Evolutionary conservation across 2,329 filamentous ascomycete genomes (phyloP).

Genomic region (Fusarium nodosum): DNA sequence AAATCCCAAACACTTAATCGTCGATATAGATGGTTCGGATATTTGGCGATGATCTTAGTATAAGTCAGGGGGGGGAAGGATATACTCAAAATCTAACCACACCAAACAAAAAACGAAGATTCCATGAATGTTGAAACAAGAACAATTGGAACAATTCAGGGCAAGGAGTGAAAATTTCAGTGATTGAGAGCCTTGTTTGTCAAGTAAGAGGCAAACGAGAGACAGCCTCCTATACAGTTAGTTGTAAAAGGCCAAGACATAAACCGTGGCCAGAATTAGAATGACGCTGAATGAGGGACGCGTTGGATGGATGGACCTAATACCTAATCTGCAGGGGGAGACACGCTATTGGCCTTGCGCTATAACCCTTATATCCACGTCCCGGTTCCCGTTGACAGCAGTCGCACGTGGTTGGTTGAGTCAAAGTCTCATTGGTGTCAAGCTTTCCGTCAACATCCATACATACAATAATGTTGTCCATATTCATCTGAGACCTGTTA

Average conservation of each 20-base stretch:
- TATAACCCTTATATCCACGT: conserved; percentile 19
- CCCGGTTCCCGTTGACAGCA: background rate
- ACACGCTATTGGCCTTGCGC: conserved; percentile 25
- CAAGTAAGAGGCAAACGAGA: conserved; percentile 18
- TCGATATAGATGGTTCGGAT: background rate
- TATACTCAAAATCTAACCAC: conserved; percentile 15
- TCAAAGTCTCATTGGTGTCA: conserved; percentile 24
- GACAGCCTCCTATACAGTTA: conserved; percentile 7
- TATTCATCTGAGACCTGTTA: background rate
- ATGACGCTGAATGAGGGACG: conserved; percentile 38
- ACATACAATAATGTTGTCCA: too few species aligned
- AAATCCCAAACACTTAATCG: background rate
- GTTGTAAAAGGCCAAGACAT: conserved; percentile 29
- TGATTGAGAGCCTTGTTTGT: conserved; percentile 3
- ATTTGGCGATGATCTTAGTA: conserved; percentile 26
- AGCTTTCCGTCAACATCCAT: conserved; percentile 4
- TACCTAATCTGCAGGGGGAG: conserved; percentile 26
- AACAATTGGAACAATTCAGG: background rate
- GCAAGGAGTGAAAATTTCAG: background rate
- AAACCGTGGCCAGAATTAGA: conserved; percentile 45
- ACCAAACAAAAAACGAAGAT: conserved; percentile 7
- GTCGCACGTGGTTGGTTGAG: conserved; percentile 25
- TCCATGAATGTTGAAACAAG: conserved; percentile 25
- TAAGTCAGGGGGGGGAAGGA: conserved; percentile 44
- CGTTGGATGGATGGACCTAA: conserved; percentile 6